phyloP scores from a whole-genome alignment of 2,329 filamentous ascomycete species.

The Fusarium camptoceras region DNA sequence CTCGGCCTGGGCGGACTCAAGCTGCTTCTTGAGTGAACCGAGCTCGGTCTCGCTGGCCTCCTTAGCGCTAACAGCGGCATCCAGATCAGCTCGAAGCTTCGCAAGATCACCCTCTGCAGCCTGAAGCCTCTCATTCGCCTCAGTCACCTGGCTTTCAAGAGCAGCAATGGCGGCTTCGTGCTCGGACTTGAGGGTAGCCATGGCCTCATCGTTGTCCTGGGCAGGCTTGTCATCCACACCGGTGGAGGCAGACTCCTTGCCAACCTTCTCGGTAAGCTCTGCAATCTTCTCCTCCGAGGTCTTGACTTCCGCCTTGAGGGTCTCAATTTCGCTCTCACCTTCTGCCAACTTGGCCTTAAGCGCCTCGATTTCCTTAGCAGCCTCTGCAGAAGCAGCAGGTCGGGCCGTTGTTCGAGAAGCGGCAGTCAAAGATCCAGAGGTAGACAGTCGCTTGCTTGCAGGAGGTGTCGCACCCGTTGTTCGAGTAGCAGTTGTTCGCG shows the following conservation, averaged over 20 bases:
- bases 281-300: slow-evolving; percentile 67
- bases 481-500: slow-evolving; percentile 49
- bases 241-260: slow-evolving; percentile 54
- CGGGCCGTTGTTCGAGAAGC: slow-evolving; percentile 55
- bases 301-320: slow-evolving; percentile 67
- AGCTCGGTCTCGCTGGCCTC: slow-evolving; percentile 63
- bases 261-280: slow-evolving; percentile 65
- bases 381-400: slow-evolving; percentile 55
- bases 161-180: slow-evolving; percentile 62
- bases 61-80: slow-evolving; percentile 62
- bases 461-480: slow-evolving; percentile 56
- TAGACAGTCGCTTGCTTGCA: slow-evolving; percentile 68
- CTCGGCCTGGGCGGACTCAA: slow-evolving; percentile 57
- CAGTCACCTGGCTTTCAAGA: slow-evolving; percentile 61
- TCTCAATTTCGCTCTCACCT: slow-evolving; percentile 68
- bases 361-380: slow-evolving; percentile 68
- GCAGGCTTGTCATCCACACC: slow-evolving; percentile 56
- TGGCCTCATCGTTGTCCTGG: slow-evolving; percentile 56
- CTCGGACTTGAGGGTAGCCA: slow-evolving; percentile 63
- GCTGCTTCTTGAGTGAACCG: slow-evolving; percentile 60
- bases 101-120: slow-evolving; percentile 64
- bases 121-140: slow-evolving; percentile 63
- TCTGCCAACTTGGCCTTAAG: slow-evolving; percentile 69
- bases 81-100: slow-evolving; percentile 61
- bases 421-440: slow-evolving; percentile 55